These are phyloP conservation scores for Helianthus annuus DNA, from an alignment of 129 eudicot genomes.

Conservation along the genomic window HanXRQr2.0-SUNRISE NC_035434.2:55363221-55363720, in stretches of 20 bases:
- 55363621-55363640: too few species aligned
- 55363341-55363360: conserved; percentile 72
- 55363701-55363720: too few species aligned
- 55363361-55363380: conserved; percentile 84
- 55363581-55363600: too few species aligned
- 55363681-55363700: too few species aligned
- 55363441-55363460: conserved; percentile 67
- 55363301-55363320: conserved; percentile 27
- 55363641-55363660: too few species aligned
- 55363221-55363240: too few species aligned
- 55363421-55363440: conserved; percentile 83
- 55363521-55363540: conserved; percentile 65
- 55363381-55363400: conserved; percentile 74
- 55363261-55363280: too few species aligned
- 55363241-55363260: too few species aligned
- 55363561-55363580: conserved; percentile 41
- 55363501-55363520: conserved; percentile 56
- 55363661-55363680: too few species aligned
- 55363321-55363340: conserved; percentile 69
- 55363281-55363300: too few species aligned
- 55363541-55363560: conserved; percentile 53
- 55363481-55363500: conserved; percentile 39
- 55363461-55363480: conserved; percentile 37
- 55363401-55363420: conserved; percentile 56
- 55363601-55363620: too few species aligned